Evolutionary conservation across 768 basidiomycete genomes (phyloP).

Genomic region (Amanita subjunquillea): DNA sequence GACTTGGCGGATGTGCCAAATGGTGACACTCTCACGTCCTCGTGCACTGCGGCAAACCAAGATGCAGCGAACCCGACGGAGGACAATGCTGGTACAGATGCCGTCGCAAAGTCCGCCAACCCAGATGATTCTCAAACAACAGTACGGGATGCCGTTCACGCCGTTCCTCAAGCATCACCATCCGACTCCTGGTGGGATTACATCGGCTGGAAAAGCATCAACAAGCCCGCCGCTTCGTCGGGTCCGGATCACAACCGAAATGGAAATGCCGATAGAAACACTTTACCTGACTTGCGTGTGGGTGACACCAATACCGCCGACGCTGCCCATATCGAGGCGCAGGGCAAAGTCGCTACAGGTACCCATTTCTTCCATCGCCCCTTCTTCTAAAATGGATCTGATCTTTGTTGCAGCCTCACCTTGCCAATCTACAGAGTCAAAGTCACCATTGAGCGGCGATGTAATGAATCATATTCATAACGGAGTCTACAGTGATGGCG

Average conservation of each 20-base stretch:
- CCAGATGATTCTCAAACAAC: background rate
- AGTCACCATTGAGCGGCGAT: too few relatives aligned
- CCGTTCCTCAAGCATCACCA: background rate
- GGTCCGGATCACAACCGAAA: background rate
- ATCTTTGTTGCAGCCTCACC: background rate
- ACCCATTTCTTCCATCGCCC: background rate
- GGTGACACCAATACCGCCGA: background rate
- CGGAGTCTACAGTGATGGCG: too few relatives aligned
- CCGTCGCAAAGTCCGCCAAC: background rate
- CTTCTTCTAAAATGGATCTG: background rate
- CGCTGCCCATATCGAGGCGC: background rate
- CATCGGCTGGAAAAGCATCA: background rate
- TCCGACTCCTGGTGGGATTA: constrained; percentile 4
- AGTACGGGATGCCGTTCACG: background rate
- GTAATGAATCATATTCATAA: too few relatives aligned
- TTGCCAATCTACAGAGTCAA: background rate
- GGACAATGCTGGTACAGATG: background rate
- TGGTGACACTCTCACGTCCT: background rate
- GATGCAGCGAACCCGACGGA: background rate
- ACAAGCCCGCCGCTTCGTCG: background rate
- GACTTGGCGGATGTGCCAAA: background rate
- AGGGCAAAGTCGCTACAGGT: background rate
- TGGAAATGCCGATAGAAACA: background rate
- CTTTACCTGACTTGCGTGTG: background rate
- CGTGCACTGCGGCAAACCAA: background rate